Base-by-base conservation (phyloP, 371 early-diverging fungal genomes). In the Parasitella parasitica region DNA sequence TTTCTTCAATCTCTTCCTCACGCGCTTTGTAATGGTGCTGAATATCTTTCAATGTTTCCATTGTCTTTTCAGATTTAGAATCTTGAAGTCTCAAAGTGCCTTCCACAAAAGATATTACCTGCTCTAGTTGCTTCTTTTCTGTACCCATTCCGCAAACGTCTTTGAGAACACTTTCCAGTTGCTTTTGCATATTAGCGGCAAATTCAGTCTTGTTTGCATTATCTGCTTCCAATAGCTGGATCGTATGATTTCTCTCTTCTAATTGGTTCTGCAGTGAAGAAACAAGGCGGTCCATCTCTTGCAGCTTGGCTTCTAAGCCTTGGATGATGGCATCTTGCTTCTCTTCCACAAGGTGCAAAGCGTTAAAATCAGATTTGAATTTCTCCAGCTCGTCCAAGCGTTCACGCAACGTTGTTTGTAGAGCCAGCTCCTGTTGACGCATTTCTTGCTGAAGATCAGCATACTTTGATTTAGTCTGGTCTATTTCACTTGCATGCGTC, bases 311-410 rank as follows among this genome's bases (percentile, higher is more conserved):
- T 22, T 81, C 78, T 0, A 78, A 49, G 1, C 69, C 59, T 38
- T 64, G 56, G 30, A 81, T 81, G 24, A 81, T 68, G 8, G 48
- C 60, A 49, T 78, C 75, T 64, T 81, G 81, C 26, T 75, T 72
- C n/a, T 68, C 70, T 36, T 76, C 78, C 7, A 81, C 67, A 0
- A 41, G 43, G 0, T 55, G 59, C 9, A 81, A 52, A 2, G 65
- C 68, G 35, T 61, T 59, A 0, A 73, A 28, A 32, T 76, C 81
- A 4, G 43, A 26, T 15, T 71, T 64, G 26, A 73, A 62, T 27
- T 66, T 63, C 39, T 76, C 76, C 5, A 76, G 26, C 35, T 76
- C 70, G 34, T 74, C 63, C 18, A 80, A 24, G 11, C 72, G 66
- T 1, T 56, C 43, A 0, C 56, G 63, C 11, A 77, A 58, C 6